Percentiles rank a stretch among this genome's conserved stretches.
Conservation (phyloP, 2,329 filamentous ascomycete genomes). For the Aspergillus niger region DNA sequence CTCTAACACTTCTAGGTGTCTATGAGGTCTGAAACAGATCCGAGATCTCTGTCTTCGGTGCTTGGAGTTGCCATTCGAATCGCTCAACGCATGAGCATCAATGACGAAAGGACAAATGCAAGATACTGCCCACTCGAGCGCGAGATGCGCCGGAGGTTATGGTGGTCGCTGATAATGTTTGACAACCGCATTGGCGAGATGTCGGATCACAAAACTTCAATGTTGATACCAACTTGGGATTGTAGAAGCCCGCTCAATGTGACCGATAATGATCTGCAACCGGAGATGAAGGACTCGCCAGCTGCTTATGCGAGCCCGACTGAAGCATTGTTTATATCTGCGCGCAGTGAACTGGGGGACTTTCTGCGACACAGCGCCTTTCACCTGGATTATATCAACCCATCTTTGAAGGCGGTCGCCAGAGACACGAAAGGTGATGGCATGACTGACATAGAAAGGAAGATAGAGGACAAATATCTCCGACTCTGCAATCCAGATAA, state of each 20-base stretch:
- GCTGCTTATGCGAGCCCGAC: slow-evolving; percentile 34
- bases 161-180: slow-evolving; percentile 71
- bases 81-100: slow-evolving; percentile 68
- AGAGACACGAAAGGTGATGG: slow-evolving; percentile 15
- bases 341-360: slow-evolving; percentile 47
- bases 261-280: slow-evolving; percentile 44
- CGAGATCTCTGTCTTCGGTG: slow-evolving; percentile 60
- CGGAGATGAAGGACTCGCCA: slow-evolving; percentile 42
- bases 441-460: slow-evolving; percentile 41
- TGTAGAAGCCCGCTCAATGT: slow-evolving; percentile 46
- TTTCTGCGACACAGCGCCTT: slow-evolving; percentile 42
- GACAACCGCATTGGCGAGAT: slow-evolving; percentile 71
- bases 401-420: slow-evolving; percentile 38
- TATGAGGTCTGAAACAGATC: slow-evolving; percentile 61
- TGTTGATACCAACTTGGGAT: slow-evolving; percentile 48
- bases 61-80: slow-evolving; percentile 68
- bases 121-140: slow-evolving; percentile 57
- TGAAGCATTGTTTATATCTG: slow-evolving; percentile 48
- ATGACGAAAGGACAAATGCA: slow-evolving; percentile 59
- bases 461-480: slow-evolving; percentile 53
- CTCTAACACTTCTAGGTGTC: slow-evolving; percentile 52
- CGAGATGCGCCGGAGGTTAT: slow-evolving; percentile 70
- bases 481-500: slow-evolving; percentile 42
- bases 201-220: slow-evolving; percentile 50
- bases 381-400: slow-evolving; percentile 52